phyloP scores from a whole-genome alignment of 2,329 filamentous ascomycete genomes.

The Colletotrichum horii region DNA sequence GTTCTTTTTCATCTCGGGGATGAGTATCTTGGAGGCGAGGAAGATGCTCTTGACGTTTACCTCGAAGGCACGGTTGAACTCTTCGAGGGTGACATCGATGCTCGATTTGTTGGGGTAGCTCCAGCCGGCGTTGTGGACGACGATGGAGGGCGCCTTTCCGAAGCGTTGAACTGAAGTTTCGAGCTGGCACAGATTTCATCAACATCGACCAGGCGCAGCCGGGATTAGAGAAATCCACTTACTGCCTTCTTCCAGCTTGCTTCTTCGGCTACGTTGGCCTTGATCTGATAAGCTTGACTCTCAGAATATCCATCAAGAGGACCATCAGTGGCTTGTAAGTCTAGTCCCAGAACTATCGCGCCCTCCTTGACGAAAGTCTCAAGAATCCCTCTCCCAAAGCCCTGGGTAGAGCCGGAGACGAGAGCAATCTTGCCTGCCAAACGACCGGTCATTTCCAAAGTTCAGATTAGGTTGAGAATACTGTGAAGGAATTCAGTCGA shows the following conservation, averaged over 20 bases:
- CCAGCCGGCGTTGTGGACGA: neutral
- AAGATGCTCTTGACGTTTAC: slow-evolving; percentile 18
- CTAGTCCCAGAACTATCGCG: neutral
- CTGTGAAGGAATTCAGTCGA: neutral
- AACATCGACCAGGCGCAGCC: neutral
- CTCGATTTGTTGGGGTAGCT: neutral
- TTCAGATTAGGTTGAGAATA: neutral
- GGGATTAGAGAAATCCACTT: neutral
- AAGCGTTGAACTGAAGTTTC: neutral
- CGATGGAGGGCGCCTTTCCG: neutral
- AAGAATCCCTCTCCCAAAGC: neutral
- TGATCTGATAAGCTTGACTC: neutral
- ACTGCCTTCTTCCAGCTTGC: neutral
- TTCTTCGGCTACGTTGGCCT: neutral
- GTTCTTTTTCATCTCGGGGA: slow-evolving; percentile 12
- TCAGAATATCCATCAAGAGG: neutral
- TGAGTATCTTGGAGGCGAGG: slow-evolving; percentile 1
- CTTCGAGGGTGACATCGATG: neutral
- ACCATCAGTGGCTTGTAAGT: neutral
- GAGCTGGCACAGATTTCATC: neutral
- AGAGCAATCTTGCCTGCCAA: neutral
- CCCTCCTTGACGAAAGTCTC: neutral
- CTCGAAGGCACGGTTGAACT: slow-evolving; percentile 4
- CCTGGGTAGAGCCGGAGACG: neutral
- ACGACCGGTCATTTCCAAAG: neutral